These are phyloP conservation scores for Radiomyces spectabilis DNA, from an alignment of 192 early-diverging fungal genomes.

Conservation along the genomic window DNA sequence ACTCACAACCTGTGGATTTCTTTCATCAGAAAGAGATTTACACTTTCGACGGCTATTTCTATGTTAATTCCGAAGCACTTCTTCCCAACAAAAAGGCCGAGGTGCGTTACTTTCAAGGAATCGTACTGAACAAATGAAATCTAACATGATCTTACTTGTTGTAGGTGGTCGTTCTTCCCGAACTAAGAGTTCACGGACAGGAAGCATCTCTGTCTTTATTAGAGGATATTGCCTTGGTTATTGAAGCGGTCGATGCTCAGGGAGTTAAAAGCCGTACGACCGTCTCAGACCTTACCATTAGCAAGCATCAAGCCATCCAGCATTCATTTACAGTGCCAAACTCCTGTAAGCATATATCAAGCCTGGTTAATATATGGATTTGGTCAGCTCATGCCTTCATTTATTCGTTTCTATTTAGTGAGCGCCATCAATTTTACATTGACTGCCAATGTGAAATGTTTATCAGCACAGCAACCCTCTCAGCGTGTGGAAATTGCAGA, in stretches of 20 bases:
- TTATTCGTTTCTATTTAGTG: conserved; percentile 3
- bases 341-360: conserved; percentile 11
- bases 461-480: background rate
- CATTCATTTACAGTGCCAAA: conserved; percentile 30
- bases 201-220: conserved; percentile 24
- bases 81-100: conserved; percentile 19
- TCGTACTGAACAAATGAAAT: background rate
- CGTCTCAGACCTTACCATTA: conserved; percentile 6
- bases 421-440: background rate
- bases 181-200: conserved; percentile 3
- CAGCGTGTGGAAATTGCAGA: background rate
- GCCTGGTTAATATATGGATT: background rate
- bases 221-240: conserved; percentile 25
- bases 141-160: too few relatives aligned
- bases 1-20: conserved; percentile 21
- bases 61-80: conserved; percentile 34
- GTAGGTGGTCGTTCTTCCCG: conserved; percentile 17
- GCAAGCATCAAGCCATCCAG: conserved; percentile 13
- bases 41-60: conserved; percentile 21
- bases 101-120: too few relatives aligned
- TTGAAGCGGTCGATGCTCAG: conserved; percentile 4
- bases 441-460: background rate
- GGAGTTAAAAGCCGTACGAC: conserved; percentile 14
- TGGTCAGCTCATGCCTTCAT: background rate
- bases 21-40: conserved; percentile 23